These are phyloP conservation scores for Aciculoconidium aculeatum DNA, from an alignment of 805 yeast genomes.

Conservation along the genomic window DNA sequence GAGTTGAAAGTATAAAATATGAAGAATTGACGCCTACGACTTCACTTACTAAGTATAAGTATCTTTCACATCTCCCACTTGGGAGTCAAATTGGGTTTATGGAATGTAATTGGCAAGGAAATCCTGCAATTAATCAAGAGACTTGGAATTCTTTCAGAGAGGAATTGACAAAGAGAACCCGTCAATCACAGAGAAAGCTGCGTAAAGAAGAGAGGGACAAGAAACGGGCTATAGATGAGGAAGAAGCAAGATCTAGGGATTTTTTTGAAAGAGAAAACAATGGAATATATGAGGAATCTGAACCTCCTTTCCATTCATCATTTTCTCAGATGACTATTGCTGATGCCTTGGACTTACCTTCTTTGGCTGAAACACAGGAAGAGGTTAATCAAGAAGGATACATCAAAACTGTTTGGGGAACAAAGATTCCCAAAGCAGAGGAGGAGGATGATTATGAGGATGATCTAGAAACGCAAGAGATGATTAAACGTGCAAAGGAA, in stretches of 20 bases:
- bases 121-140: conserved; percentile 25
- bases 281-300: conserved; percentile 16
- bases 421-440: conserved; percentile 44
- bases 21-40: conserved; percentile 61
- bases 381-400: conserved; percentile 14
- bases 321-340: conserved; percentile 18
- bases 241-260: conserved; percentile 52
- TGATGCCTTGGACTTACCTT: conserved; percentile 34
- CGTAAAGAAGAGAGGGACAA: conserved; percentile 58
- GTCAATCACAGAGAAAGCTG: conserved; percentile 42
- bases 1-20: conserved; percentile 63
- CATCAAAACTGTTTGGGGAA: conserved; percentile 74
- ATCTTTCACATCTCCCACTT: conserved; percentile 72
- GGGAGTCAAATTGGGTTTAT: conserved; percentile 82
- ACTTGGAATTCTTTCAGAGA: conserved; percentile 42
- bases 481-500: conserved; percentile 48
- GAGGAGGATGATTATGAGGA: conserved; percentile 32
- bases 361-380: conserved; percentile 12
- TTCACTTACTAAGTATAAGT: conserved; percentile 57
- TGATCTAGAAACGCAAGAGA: conserved; percentile 45
- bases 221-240: conserved; percentile 47
- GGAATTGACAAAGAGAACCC: conserved; percentile 55
- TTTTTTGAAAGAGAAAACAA: conserved; percentile 58
- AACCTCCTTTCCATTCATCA: conserved; percentile 4
- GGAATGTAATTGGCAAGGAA: conserved; percentile 73